A percentile compares a stretch with the other conserved stretches of the same genome.
phyloP scores from a whole-genome alignment of 106 monocot genomes.

The Triglochin maritima region DNA sequence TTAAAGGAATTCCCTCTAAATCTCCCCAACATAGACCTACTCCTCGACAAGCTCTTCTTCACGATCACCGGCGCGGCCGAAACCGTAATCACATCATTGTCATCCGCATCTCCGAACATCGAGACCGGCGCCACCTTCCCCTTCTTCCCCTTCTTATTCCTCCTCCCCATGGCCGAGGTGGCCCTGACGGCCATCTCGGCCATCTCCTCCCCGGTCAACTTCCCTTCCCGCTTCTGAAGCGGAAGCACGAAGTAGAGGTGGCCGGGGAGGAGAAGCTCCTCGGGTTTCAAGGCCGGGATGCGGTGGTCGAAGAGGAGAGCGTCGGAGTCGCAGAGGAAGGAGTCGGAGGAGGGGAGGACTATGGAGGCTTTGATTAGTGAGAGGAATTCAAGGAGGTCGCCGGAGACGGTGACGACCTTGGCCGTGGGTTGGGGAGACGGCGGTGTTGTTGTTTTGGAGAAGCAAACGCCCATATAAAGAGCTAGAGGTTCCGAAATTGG shows the following conservation, averaged over 20 bases:
- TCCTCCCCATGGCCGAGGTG: slow-evolving; percentile 6
- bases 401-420: slow-evolving; percentile 11
- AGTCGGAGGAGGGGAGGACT: background rate
- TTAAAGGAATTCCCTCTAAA: too few relatives aligned
- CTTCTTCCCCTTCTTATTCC: background rate
- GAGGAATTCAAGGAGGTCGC: slow-evolving; percentile 9
- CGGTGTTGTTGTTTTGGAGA: background rate
- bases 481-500: background rate
- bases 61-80: too few relatives aligned
- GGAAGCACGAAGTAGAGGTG: slow-evolving; percentile 25
- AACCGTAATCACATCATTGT: background rate
- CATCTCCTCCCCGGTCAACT: slow-evolving; percentile 10
- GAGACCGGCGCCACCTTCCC: slow-evolving; percentile 1
- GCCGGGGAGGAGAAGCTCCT: slow-evolving; percentile 10
- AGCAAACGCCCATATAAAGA: background rate
- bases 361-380: slow-evolving; percentile 7
- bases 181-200: slow-evolving; percentile 17
- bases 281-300: slow-evolving; percentile 12
- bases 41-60: too few relatives aligned
- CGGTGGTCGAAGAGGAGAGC: slow-evolving; percentile 4
- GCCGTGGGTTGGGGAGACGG: background rate
- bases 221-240: background rate
- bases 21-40: too few relatives aligned
- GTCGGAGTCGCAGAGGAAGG: slow-evolving; percentile 24
- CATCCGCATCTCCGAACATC: background rate